phyloP scores from a whole-genome alignment of 768 basidiomycete genomes.

The Mycena polygramma region DNA sequence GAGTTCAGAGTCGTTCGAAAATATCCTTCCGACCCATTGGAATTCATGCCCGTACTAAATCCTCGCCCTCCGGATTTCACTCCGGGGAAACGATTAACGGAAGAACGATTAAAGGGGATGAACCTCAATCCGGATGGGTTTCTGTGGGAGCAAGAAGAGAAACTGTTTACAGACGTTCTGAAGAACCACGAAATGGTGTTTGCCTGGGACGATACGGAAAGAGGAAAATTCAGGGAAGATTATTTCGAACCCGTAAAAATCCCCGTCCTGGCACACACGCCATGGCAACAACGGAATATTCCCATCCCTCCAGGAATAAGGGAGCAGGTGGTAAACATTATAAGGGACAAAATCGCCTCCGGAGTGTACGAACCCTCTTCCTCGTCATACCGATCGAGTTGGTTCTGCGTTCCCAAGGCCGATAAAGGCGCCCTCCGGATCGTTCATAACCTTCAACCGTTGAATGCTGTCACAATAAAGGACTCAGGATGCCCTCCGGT shows the following conservation, averaged over 20 bases:
- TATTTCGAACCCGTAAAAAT: conserved; percentile 41
- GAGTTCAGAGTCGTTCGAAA: background rate
- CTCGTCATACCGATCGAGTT: conserved; percentile 1
- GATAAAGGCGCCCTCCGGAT: background rate
- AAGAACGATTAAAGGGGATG: background rate
- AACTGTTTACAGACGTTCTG: background rate
- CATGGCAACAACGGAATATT: conserved; percentile 36
- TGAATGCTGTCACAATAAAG: conserved; percentile 1
- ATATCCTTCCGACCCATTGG: conserved; percentile 2
- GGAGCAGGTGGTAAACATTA: conserved; percentile 5
- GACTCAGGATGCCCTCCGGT: conserved; percentile 3
- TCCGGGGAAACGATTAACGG: no score
- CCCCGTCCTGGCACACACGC: conserved; percentile 40
- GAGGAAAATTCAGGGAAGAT: conserved; percentile 31
- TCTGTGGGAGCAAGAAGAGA: background rate
- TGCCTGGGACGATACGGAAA: conserved; percentile 38
- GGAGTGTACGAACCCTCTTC: conserved; percentile 9
- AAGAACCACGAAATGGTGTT: conserved; percentile 4
- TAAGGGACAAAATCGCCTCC: background rate
- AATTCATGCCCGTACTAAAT: no score
- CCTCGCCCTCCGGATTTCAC: no score
- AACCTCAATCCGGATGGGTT: background rate
- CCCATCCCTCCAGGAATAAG: conserved; percentile 33
- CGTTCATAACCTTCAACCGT: conserved; percentile 1
- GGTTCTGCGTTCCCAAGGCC: conserved; percentile 10